These are phyloP conservation scores for Aspergillus spinulosporus DNA, from an alignment of 2,329 filamentous ascomycete genomes.

Conservation along the genomic window DNA sequence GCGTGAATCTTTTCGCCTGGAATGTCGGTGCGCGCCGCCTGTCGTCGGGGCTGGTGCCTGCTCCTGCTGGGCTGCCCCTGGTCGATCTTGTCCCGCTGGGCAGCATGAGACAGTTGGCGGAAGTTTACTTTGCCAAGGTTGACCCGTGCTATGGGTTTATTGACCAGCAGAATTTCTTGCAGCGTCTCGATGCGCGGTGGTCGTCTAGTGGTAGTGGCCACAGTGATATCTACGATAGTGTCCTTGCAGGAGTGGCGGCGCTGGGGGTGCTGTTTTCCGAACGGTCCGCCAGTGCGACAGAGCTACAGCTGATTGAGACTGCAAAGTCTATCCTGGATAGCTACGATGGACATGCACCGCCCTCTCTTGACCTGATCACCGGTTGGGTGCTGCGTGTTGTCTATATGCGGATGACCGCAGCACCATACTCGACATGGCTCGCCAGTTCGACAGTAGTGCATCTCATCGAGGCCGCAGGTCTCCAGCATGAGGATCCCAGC, in stretches of 20 bases:
- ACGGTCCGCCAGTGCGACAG: slow-evolving; percentile 41
- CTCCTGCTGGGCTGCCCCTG: slow-evolving; percentile 32
- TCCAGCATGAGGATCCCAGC: slow-evolving; percentile 27
- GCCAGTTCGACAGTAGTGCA: slow-evolving; percentile 43
- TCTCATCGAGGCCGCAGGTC: slow-evolving; percentile 52
- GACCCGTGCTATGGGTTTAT: slow-evolving; percentile 56
- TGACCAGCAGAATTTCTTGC: slow-evolving; percentile 23
- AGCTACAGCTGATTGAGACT: slow-evolving; percentile 50
- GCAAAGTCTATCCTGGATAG: slow-evolving; percentile 48
- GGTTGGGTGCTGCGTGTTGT: slow-evolving; percentile 54
- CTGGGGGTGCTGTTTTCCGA: slow-evolving; percentile 55
- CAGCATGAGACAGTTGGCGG: slow-evolving; percentile 47
- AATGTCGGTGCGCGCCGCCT: slow-evolving; percentile 44
- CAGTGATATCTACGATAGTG: slow-evolving; percentile 42
- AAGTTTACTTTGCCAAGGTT: slow-evolving; percentile 54
- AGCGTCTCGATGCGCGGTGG: slow-evolving; percentile 25
- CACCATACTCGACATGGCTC: slow-evolving; percentile 50
- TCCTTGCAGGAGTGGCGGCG: slow-evolving; percentile 55
- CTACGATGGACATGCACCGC: slow-evolving; percentile 19
- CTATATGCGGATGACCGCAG: slow-evolving; percentile 54
- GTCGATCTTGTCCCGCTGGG: slow-evolving; percentile 49
- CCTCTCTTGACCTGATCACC: slow-evolving; percentile 30
- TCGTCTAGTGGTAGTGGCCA: slow-evolving; percentile 21
- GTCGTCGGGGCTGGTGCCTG: slow-evolving; percentile 13
- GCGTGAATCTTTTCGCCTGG: slow-evolving; percentile 57